Evolutionary conservation across 805 yeast genomes (phyloP).

Genomic region (Teunomyces atbi): DNA sequence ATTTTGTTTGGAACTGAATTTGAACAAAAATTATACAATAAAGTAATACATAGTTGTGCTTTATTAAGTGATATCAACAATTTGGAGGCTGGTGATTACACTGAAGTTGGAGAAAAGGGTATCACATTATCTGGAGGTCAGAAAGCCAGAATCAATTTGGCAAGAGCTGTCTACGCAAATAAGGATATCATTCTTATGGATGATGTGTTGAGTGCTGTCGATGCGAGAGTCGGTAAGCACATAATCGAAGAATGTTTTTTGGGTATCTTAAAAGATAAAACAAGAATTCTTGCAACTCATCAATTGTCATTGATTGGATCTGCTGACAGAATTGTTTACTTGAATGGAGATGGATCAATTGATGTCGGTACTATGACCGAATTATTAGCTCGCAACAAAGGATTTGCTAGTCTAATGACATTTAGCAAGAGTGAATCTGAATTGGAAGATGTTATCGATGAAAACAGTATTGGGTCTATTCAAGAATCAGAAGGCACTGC

Average conservation of each 20-base stretch:
- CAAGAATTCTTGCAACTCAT: conserved; percentile 39
- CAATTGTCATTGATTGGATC: conserved; percentile 33
- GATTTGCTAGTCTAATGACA: conserved; percentile 6
- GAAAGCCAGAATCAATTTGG: conserved; percentile 35
- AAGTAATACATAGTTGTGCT: conserved; percentile 17
- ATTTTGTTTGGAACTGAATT: conserved; percentile 27
- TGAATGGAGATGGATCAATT: conserved; percentile 32
- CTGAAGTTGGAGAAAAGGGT: conserved; percentile 40
- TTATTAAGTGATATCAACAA: not conserved
- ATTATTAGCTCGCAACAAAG: conserved; percentile 12
- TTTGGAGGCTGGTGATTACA: conserved; percentile 18
- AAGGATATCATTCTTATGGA: conserved; percentile 33
- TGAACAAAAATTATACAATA: conserved; percentile 22
- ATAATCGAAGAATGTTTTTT: conserved; percentile 31
- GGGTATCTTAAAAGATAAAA: conserved; percentile 24
- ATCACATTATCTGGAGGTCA: conserved; percentile 39
- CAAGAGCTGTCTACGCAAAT: conserved; percentile 35
- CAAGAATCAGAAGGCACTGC: not conserved
- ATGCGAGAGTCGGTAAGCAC: conserved; percentile 38
- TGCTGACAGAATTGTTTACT: conserved; percentile 29
- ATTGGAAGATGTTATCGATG: not conserved
- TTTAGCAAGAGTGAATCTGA: not conserved
- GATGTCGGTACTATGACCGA: conserved; percentile 30
- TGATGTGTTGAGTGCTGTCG: conserved; percentile 39
- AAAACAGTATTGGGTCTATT: conserved; percentile 6